phyloP scores from a whole-genome alignment of 2,329 filamentous ascomycete species.

The Arthrobotrys pseudoclavata region DNA sequence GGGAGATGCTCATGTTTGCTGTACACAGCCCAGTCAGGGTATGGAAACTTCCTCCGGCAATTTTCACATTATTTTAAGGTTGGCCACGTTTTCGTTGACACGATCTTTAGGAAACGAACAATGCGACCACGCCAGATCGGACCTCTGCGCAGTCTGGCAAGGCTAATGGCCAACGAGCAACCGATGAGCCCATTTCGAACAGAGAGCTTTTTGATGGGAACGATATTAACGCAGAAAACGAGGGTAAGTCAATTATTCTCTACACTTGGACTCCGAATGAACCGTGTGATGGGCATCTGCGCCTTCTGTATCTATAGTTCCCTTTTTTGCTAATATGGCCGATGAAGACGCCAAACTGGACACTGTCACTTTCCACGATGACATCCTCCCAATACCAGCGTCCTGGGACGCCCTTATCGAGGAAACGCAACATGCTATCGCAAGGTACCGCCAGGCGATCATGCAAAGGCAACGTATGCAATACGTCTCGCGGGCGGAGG shows the following conservation, averaged over 20 bases:
- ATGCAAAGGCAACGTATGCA: constrained; percentile 85
- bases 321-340: constrained; percentile 48
- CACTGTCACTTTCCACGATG: constrained; percentile 79
- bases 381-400: constrained; percentile 81
- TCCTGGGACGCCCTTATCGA: constrained; percentile 92
- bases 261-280: not conserved
- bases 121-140: constrained; percentile 27
- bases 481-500: constrained; percentile 93
- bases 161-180: constrained; percentile 18
- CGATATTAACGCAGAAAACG: constrained; percentile 48
- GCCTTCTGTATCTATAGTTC: not conserved
- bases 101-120: constrained; percentile 39
- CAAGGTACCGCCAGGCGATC: constrained; percentile 91
- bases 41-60: constrained; percentile 72
- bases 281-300: constrained; percentile 1
- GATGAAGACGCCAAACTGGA: constrained; percentile 58
- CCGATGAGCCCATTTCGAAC: constrained; percentile 43
- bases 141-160: constrained; percentile 42
- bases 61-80: constrained; percentile 74
- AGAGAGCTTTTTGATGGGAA: constrained; percentile 49
- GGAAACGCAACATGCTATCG: constrained; percentile 92
- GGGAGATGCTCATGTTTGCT: constrained; percentile 63
- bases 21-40: constrained; percentile 62
- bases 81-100: constrained; percentile 78
- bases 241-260: constrained; percentile 46